Percentiles rank a stretch among this genome's conserved stretches.
phyloP scores from a whole-genome alignment of 257 asterid genomes.

The Ilex asprella region DNA sequence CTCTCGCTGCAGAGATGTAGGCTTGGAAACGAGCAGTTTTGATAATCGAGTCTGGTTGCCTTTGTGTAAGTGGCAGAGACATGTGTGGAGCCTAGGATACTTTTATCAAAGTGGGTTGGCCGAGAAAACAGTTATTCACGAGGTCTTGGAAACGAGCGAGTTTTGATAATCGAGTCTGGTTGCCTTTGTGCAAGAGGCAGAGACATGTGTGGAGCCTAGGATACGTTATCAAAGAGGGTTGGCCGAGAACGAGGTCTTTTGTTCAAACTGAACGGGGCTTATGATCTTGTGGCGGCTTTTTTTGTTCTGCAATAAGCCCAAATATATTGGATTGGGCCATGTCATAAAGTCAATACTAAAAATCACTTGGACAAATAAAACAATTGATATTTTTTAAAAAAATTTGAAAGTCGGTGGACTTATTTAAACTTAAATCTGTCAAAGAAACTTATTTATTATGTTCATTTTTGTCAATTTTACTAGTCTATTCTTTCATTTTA shows the following conservation, averaged over 20 bases:
- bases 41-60: neutral
- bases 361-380: too few species aligned
- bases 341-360: too few species aligned
- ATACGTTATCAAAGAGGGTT: neutral
- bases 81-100: constrained; percentile 5
- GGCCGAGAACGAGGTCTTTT: neutral
- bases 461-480: too few species aligned
- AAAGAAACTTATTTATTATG: too few species aligned
- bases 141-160: constrained; percentile 1
- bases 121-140: too few species aligned
- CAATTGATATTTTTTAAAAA: too few species aligned
- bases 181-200: constrained; percentile 2
- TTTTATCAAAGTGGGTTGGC: neutral
- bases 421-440: too few species aligned
- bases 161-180: neutral
- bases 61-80: constrained; percentile 9
- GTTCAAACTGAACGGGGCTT: constrained; percentile 20
- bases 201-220: constrained; percentile 12
- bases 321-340: too few species aligned
- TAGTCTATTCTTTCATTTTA: too few species aligned
- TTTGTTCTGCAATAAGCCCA: neutral
- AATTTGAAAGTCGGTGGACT: too few species aligned
- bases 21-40: neutral
- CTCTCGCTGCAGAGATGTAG: constrained; percentile 16
- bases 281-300: neutral